These are phyloP conservation scores for Ligustrum vulgare DNA, from an alignment of 257 asterid genomes.

Conservation along the genomic window DNA sequence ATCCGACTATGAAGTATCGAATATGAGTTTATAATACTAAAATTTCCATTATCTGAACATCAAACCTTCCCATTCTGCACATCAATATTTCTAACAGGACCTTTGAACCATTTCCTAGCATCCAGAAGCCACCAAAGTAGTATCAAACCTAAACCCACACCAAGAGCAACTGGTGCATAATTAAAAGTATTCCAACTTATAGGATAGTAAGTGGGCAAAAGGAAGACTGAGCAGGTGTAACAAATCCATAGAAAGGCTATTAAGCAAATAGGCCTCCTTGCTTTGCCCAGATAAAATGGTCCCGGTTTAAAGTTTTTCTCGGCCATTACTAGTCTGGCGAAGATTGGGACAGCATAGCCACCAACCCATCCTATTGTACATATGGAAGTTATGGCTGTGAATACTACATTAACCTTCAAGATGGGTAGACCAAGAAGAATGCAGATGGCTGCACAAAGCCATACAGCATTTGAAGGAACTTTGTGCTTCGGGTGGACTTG, in stretches of 20 bases:
- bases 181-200: constrained; percentile 41
- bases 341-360: constrained; percentile 50
- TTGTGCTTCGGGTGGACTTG: constrained; percentile 39
- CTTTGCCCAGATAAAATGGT: constrained; percentile 45
- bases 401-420: constrained; percentile 40
- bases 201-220: constrained; percentile 45
- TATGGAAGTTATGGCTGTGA: constrained; percentile 50
- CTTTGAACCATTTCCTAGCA: constrained; percentile 54
- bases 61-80: constrained; percentile 26
- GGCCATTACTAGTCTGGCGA: constrained; percentile 36
- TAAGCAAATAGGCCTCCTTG: constrained; percentile 36
- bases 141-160: constrained; percentile 26
- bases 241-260: constrained; percentile 47
- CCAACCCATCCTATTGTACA: constrained; percentile 55
- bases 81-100: constrained; percentile 48
- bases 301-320: constrained; percentile 39
- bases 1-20: no score
- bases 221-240: constrained; percentile 47
- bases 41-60: background rate
- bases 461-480: constrained; percentile 51
- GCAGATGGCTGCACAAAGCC: constrained; percentile 45
- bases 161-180: constrained; percentile 50
- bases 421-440: constrained; percentile 47
- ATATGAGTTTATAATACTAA: background rate
- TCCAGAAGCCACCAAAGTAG: constrained; percentile 50